phyloP scores from a whole-genome alignment of 1,139 yeast species.

The Martiniozyma asiatica region DNA sequence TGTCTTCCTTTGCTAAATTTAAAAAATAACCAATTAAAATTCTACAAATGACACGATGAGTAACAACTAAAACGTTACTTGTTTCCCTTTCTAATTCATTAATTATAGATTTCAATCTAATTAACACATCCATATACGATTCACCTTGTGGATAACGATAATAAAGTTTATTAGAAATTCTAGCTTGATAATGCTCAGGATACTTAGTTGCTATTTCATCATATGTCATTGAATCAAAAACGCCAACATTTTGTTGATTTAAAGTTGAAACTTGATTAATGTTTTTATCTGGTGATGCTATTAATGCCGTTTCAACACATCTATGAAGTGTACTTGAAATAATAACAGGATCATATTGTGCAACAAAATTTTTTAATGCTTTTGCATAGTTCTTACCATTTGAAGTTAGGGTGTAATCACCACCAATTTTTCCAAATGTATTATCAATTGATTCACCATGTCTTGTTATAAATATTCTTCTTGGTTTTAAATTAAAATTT shows the following conservation, averaged over 20 bases:
- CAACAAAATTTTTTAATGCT: slow-evolving; percentile 65
- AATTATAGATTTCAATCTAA: slow-evolving; percentile 78
- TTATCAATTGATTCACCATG: slow-evolving; percentile 91
- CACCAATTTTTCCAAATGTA: slow-evolving; percentile 80
- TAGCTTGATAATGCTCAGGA: slow-evolving; percentile 70
- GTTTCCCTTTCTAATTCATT: slow-evolving; percentile 88
- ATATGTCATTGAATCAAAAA: slow-evolving; percentile 85
- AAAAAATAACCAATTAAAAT: slow-evolving; percentile 80
- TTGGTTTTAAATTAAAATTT: slow-evolving; percentile 79
- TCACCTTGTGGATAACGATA: slow-evolving; percentile 97
- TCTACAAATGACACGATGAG: slow-evolving; percentile 86
- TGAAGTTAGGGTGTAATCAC: slow-evolving; percentile 70
- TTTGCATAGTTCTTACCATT: slow-evolving; percentile 67
- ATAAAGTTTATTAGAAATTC: slow-evolving; percentile 63
- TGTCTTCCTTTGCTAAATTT: slow-evolving; percentile 70
- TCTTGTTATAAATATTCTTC: slow-evolving; percentile 91
- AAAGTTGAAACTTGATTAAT: slow-evolving; percentile 86
- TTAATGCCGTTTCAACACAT: slow-evolving; percentile 79
- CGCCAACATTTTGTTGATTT: slow-evolving; percentile 88
- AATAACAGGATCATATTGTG: too few species aligned
- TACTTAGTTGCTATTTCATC: slow-evolving; percentile 58
- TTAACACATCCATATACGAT: slow-evolving; percentile 84
- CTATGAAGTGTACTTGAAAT: too few species aligned
- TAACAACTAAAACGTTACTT: slow-evolving; percentile 70
- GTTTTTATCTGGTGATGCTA: too few species aligned